Conservation (phyloP, 371 early-diverging fungal genomes). For the Saksenaea oblongispora region DNA sequence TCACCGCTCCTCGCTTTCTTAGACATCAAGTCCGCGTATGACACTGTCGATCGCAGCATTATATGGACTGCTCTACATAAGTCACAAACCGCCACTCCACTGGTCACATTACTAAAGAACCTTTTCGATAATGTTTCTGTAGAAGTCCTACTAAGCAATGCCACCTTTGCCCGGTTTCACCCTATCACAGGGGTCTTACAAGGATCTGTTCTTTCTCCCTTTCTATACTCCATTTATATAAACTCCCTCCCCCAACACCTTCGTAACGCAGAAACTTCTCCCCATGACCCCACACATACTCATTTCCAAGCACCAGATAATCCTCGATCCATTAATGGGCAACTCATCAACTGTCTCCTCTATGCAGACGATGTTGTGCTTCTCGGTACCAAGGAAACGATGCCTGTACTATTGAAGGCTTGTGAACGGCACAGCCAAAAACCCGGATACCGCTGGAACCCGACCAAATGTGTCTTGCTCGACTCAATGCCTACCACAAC, state of each 20-base stretch:
- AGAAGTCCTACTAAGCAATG: neutral
- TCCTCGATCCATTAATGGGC: neutral
- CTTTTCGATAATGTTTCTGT: conserved; percentile 1
- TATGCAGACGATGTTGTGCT: too few relatives aligned
- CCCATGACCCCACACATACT: neutral
- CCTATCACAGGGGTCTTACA: neutral
- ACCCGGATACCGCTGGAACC: too few relatives aligned
- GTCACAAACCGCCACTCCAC: neutral
- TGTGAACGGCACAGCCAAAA: conserved; percentile 8
- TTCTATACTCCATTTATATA: neutral
- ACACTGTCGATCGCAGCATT: neutral
- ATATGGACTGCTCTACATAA: neutral
- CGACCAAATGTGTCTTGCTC: conserved; percentile 26
- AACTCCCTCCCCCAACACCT: neutral
- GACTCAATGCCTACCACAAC: neutral
- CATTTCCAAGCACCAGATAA: neutral
- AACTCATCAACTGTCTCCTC: conserved; percentile 1
- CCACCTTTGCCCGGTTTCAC: neutral
- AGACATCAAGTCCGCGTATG: conserved; percentile 33
- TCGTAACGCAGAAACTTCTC: neutral
- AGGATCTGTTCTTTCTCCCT: neutral
- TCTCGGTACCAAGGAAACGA: conserved; percentile 3
- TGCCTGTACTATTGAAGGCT: neutral
- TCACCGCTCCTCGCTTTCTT: conserved; percentile 21
- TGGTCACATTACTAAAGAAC: conserved; percentile 8